Percentiles rank a stretch among this genome's conserved stretches.
These are phyloP conservation scores for Neotropicomus parvogracilis DNA, from an alignment of 1,284 basidiomycete genomes.

Conservation along the genomic window DNA sequence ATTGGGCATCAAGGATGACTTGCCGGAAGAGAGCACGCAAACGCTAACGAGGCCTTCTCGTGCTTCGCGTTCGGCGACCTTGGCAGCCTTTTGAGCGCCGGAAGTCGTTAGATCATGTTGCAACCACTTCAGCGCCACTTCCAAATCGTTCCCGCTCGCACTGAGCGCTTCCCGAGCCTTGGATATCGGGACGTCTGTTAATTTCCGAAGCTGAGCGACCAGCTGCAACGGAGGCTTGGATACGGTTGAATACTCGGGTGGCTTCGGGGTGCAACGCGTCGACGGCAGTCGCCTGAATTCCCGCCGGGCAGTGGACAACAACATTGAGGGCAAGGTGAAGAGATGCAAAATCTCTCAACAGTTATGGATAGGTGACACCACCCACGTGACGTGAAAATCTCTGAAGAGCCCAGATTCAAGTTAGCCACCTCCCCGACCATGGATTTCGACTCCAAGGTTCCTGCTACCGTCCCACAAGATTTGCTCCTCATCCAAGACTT, in stretches of 20 bases:
- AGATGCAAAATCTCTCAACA: no score
- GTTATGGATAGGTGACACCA: no score
- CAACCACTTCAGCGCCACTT: slow-evolving; percentile 78
- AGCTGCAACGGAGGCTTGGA: slow-evolving; percentile 63
- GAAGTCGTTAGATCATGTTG: slow-evolving; percentile 66
- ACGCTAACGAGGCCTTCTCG: slow-evolving; percentile 79
- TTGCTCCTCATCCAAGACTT: slow-evolving; percentile 67
- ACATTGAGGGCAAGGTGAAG: slow-evolving; percentile 3
- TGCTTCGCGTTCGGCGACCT: slow-evolving; percentile 72
- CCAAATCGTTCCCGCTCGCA: slow-evolving; percentile 72
- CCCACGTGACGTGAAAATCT: slow-evolving; percentile 22
- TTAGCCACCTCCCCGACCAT: slow-evolving; percentile 10
- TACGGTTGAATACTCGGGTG: slow-evolving; percentile 37
- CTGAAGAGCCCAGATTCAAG: not conserved
- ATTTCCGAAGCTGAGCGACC: slow-evolving; percentile 83
- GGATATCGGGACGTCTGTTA: slow-evolving; percentile 75
- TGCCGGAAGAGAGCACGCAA: slow-evolving; percentile 64
- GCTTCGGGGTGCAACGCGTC: slow-evolving; percentile 1
- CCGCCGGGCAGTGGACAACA: slow-evolving; percentile 10
- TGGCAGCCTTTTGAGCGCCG: slow-evolving; percentile 80
- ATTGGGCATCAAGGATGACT: slow-evolving; percentile 32
- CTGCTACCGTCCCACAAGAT: slow-evolving; percentile 63
- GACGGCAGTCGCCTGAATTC: slow-evolving; percentile 17
- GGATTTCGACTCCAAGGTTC: slow-evolving; percentile 50
- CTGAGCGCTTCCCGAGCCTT: slow-evolving; percentile 88